phyloP scores from a whole-genome alignment of 441 rosid species.

The Brassica balearica region DNA sequence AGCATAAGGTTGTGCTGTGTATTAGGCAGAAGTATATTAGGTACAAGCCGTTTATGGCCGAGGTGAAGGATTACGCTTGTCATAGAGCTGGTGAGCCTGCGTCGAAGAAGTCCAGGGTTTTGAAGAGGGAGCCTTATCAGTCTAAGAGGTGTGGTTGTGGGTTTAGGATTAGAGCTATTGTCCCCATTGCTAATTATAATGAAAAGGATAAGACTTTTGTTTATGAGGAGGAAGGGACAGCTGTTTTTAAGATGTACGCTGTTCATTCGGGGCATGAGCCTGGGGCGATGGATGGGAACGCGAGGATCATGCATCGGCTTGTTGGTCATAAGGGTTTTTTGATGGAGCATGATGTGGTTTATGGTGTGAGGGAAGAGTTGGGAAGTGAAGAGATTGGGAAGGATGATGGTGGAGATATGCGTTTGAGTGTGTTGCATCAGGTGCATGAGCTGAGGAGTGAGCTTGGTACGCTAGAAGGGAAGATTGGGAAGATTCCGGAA shows the following conservation, averaged over 20 bases:
- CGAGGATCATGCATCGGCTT: slow-evolving; percentile 96
- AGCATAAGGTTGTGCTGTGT: slow-evolving; percentile 96
- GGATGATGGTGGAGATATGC: slow-evolving; percentile 69
- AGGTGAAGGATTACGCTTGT: slow-evolving; percentile 99
- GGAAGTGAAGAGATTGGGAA: slow-evolving; percentile 79
- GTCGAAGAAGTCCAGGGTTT: slow-evolving; percentile 82
- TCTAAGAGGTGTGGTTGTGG: slow-evolving; percentile 98
- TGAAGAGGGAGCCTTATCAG: slow-evolving; percentile 98
- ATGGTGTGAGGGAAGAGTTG: slow-evolving; percentile 86
- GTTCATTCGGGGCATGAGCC: slow-evolving; percentile 99
- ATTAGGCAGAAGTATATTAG: slow-evolving; percentile 97
- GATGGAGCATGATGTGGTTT: slow-evolving; percentile 78
- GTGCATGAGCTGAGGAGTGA: slow-evolving; percentile 80
- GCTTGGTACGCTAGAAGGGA: slow-evolving; percentile 73
- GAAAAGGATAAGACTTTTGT: slow-evolving; percentile 96
- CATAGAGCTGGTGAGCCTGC: slow-evolving; percentile 98
- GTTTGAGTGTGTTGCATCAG: slow-evolving; percentile 74
- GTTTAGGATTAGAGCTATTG: slow-evolving; percentile 95
- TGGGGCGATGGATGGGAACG: slow-evolving; percentile 94
- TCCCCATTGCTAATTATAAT: slow-evolving; percentile 89
- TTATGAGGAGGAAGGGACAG: slow-evolving; percentile 94
- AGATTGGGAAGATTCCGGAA: slow-evolving; percentile 65
- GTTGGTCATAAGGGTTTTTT: slow-evolving; percentile 86
- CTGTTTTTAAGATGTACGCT: slow-evolving; percentile 90
- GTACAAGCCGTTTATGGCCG: slow-evolving; percentile 99